Evolutionary conservation across 2,329 filamentous ascomycete genomes (phyloP), one percentile per base, ranked within the genome.

Genomic region (Drechslerella coelobrocha): DNA sequence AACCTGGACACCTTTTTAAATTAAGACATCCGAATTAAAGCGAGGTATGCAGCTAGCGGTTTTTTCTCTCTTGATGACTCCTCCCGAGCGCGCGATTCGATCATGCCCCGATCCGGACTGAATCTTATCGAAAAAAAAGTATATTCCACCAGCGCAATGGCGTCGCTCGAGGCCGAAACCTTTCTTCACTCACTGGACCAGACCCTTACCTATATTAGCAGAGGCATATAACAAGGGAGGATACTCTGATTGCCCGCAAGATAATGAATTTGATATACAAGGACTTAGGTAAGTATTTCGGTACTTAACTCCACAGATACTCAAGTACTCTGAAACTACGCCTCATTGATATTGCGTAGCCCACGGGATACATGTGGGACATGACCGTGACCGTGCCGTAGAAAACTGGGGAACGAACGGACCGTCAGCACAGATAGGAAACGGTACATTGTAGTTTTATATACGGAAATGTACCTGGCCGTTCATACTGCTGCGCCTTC

Each of bases 61-160:
- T 9, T 8, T 6, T 45, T 45, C 21, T 2, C 41, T 14, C 4
- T 39, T 6, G 43, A 69, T 69, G 65, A 69, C 65, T 69, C 65
- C 43, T 68, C 8, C 17, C 12, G 6, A 39, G 19, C 19, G 37
- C 19, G 24, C 10, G 47, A 52, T 34, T 29, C n/a, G 34, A 29
- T 61, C 62, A 60, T 68, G 48, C 41, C 63, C 63, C 55, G 50
- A 61, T 61, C 29, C 56, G 63, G 63, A 45, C 43, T 61, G 31
- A 68, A 68, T 68, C 63, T 61, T 61, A 61, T 68, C 63, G 56
- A 41, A 37, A 61, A 61, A 48, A 9, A 48, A 47, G 53, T 54
- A 54, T 9, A 2, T 27, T 17, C 21, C 12, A 14, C 53, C 12
- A 14, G 19, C 21, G 14, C 24, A 26, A 47, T 51, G 51, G 41